Base-by-base conservation (phyloP, 1,284 basidiomycete genomes). In the Vanrija sp. region DNA sequence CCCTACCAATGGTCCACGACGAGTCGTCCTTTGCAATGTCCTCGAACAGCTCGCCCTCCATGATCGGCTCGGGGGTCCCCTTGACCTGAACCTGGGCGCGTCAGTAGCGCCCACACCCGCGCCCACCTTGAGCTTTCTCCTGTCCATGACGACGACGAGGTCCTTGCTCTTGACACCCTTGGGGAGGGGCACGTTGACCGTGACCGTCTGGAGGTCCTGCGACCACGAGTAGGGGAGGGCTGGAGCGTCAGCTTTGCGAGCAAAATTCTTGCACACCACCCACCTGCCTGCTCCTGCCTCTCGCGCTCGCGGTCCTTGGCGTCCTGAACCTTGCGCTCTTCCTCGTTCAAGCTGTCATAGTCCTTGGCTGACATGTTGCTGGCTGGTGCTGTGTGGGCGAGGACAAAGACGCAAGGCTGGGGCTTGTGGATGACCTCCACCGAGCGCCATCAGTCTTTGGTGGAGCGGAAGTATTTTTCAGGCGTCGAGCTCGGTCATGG, bases 21-120 rank as follows among this genome's bases (percentile, higher is more conserved):
- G 92, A 96, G 51, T 98, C 96, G 58, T 98, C 96, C 47, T 93
- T 79, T 68, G 93, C 93, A 78, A 98, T 87, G 55, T 94, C 91
- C 65, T 88, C 87, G 76, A 89, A 93, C 23, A 99, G 81, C 57
- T 95, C 87, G n/a, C 96, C 96, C 25, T 84, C 82, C 67, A 96
- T 71, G 67, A 98, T 90, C 23, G 85, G 83, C 24, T 90, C 87
- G 3, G 54, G 12, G 59, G 87, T 79, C 19, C 88, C 88, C 75
- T 96, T 98, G 49, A 97, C 75, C 6, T 85, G 88, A 4, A 96
- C 85, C 73, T 75, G 53, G 1, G 31, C 35, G 6, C 1, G 49
- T 51, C 31, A 55, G 45, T 41, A 31, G 12, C 27, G 18, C 4
- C 23, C 9, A 15, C 19, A 6, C 10, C 4, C 15, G 8, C 22